A percentile compares a stretch with the other conserved stretches of the same genome.
Evolutionary conservation across 495 filamentous ascomycete species (phyloP).

Genomic region (Penicillium parvum): DNA sequence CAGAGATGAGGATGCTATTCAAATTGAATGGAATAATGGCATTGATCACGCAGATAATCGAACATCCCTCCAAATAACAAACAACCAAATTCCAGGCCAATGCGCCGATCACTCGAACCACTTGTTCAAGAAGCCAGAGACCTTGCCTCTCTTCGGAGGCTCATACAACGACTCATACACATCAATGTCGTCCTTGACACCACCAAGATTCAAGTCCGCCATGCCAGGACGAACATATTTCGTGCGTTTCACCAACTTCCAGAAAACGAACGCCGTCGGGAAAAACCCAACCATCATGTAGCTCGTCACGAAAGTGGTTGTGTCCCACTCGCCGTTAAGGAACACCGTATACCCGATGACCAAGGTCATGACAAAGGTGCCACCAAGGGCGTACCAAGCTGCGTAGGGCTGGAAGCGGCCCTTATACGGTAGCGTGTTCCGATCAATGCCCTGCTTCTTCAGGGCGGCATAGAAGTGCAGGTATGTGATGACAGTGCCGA

Average conservation of each 20-base stretch:
- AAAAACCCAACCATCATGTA: slow-evolving; percentile 48
- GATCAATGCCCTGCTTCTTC: slow-evolving; percentile 29
- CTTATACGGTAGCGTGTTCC: slow-evolving; percentile 26
- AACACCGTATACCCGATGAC: slow-evolving; percentile 31
- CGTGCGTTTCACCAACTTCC: slow-evolving; percentile 52
- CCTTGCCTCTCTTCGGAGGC: slow-evolving; percentile 9
- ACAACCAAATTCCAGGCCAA: not conserved
- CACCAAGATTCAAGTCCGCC: slow-evolving; percentile 33
- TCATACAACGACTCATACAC: slow-evolving; percentile 46
- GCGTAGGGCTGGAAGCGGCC: slow-evolving; percentile 33
- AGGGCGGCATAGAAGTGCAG: slow-evolving; percentile 34
- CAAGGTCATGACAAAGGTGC: slow-evolving; percentile 31
- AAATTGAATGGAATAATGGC: no score
- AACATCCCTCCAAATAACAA: not conserved
- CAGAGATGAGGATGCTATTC: no score
- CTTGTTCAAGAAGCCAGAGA: slow-evolving; percentile 10
- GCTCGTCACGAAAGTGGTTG: slow-evolving; percentile 21
- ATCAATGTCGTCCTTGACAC: slow-evolving; percentile 54
- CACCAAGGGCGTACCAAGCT: slow-evolving; percentile 27
- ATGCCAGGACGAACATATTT: slow-evolving; percentile 34
- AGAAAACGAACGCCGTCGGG: slow-evolving; percentile 43
- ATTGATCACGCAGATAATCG: not conserved
- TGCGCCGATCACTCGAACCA: slow-evolving; percentile 16
- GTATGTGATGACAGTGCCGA: slow-evolving; percentile 50
- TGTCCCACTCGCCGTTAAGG: slow-evolving; percentile 23